phyloP scores from a whole-genome alignment of 1,139 yeast species.

The Taphrina wiesneri region DNA sequence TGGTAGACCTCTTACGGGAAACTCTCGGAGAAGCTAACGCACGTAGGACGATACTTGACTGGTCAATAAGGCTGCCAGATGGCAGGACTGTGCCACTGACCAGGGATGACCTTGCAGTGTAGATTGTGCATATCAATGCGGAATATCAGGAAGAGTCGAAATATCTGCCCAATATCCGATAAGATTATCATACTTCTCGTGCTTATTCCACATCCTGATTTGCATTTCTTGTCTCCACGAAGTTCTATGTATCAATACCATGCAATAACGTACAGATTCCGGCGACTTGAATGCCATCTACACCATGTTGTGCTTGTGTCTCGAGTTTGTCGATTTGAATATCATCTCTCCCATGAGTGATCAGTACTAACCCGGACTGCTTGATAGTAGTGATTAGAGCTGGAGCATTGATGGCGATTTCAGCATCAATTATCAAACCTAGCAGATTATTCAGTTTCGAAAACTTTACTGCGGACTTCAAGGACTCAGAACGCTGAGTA shows the following conservation, averaged over 20 bases:
- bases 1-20: background rate
- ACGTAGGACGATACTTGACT: conserved; percentile 19
- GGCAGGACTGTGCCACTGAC: conserved; percentile 4
- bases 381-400: conserved; percentile 73
- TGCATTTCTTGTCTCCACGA: too few relatives aligned
- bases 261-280: conserved; percentile 23
- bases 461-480: conserved; percentile 67
- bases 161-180: too few relatives aligned
- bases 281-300: conserved; percentile 23
- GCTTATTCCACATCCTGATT: too few relatives aligned
- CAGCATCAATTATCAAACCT: conserved; percentile 58
- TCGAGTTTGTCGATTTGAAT: conserved; percentile 39
- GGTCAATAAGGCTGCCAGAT: conserved; percentile 13
- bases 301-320: conserved; percentile 26
- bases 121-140: background rate
- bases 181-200: too few relatives aligned
- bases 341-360: conserved; percentile 53
- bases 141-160: background rate
- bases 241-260: conserved; percentile 28
- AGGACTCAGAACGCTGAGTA: conserved; percentile 53
- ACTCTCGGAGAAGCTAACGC: background rate
- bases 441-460: conserved; percentile 79
- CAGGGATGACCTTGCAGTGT: conserved; percentile 10
- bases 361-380: conserved; percentile 76
- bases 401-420: conserved; percentile 58